A percentile compares a stretch with the other conserved stretches of the same genome.
These are phyloP conservation scores for Erigeron philadelphicus DNA, from an alignment of 140 eudicot genomes.

Conservation along the genomic window DNA sequence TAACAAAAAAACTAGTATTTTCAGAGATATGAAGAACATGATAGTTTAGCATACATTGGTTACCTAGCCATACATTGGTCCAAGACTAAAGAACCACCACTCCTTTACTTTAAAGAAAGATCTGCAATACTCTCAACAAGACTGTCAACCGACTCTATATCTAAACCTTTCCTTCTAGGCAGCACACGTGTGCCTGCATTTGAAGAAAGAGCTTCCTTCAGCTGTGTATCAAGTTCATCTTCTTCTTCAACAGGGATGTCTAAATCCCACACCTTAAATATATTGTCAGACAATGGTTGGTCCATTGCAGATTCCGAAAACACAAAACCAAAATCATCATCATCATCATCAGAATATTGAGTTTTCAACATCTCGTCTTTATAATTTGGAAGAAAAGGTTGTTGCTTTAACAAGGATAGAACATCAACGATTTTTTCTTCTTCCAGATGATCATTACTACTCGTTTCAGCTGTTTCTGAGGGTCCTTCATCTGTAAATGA, in stretches of 20 bases:
- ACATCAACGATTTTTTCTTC: conserved; percentile 31
- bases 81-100: conserved; percentile 8
- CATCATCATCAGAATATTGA: conserved; percentile 31
- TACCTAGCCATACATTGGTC: conserved; percentile 8
- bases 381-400: conserved; percentile 54
- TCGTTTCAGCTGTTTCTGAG: conserved; percentile 23
- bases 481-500: conserved; percentile 16
- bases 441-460: conserved; percentile 16
- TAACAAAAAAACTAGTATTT: background rate
- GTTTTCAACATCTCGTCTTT: conserved; percentile 39
- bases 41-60: conserved; percentile 5
- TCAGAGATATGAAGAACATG: conserved; percentile 9
- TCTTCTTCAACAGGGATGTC: conserved; percentile 40
- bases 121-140: conserved; percentile 55
- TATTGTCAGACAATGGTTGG: conserved; percentile 32
- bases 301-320: conserved; percentile 27
- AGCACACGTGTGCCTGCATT: conserved; percentile 22
- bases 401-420: conserved; percentile 28
- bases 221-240: conserved; percentile 32
- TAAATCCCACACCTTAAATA: conserved; percentile 45
- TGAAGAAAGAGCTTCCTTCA: conserved; percentile 44
- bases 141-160: conserved; percentile 46
- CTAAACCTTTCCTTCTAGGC: conserved; percentile 19
- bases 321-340: conserved; percentile 26
- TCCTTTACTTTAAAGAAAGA: conserved; percentile 36